Evolutionary conservation across 768 basidiomycete genomes (phyloP), one percentile per base, ranked within the genome.

Genomic region (Leccinum broughii): DNA sequence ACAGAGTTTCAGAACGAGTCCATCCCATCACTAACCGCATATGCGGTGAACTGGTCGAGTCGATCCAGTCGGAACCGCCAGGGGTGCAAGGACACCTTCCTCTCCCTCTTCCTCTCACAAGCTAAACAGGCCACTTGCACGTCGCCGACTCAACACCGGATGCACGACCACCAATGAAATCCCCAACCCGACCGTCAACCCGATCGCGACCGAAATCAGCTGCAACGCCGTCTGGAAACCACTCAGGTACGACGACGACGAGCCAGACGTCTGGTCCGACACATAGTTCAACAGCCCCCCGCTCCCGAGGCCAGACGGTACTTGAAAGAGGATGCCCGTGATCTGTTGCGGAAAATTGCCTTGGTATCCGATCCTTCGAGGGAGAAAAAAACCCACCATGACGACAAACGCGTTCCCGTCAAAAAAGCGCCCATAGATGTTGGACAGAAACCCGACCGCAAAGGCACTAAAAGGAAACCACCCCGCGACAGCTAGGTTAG

Each of bases 321-420:
- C 81, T 75, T 94, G 93, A 77, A 93, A 90, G 15, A 93, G 78
- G 52, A 94, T 89, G 24, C 89, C 91, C 0, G 88, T 90, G 63
- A 90, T 87, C 81, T 76, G 54, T 2, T 0, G 41, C 41, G 17
- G 7, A 41, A 8, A 41, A 0, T n/a, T n/a, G 24, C 24, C 51
- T 53, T 26, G 22, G 44, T 7, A 41, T 39, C 48, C 28, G 14
- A 32, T 44, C 10, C 14, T 24, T 49, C 3, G 6, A 22, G 22
- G 22, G 15, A 14, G 7, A 14, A 4, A 37, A 39, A 28, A 34
- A 72, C 81, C 35, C 48, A 90, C 89, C 85, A 92, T 91, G 60
- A 93, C 85, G 22, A 92, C 89, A 68, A 93, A 93, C 1, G 89
- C 85, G 54, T 87, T 86, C 13, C 90, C 89, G 3, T 79, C 77